These are phyloP conservation scores for Lithospermum erythrorhizon DNA, from an alignment of 257 asterid genomes.

Conservation along the genomic window DNA sequence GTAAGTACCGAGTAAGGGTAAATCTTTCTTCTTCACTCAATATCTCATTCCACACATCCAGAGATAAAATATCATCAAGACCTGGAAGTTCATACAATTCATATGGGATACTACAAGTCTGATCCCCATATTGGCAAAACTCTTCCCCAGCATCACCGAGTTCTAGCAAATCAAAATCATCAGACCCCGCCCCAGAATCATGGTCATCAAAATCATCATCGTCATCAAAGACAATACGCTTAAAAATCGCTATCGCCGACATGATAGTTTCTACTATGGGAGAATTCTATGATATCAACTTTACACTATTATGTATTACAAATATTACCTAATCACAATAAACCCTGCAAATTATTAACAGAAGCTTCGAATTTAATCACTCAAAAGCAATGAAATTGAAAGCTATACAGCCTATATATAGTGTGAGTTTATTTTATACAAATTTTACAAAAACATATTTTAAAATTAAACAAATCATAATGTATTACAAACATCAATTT, in stretches of 20 bases:
- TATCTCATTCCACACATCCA: slow-evolving; percentile 94
- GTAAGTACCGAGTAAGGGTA: slow-evolving; percentile 66
- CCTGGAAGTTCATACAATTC: slow-evolving; percentile 87
- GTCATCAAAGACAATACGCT: slow-evolving; percentile 55
- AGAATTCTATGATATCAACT: slow-evolving; percentile 56
- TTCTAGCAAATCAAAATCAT: slow-evolving; percentile 83
- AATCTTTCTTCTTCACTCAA: slow-evolving; percentile 81
- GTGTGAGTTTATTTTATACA: too few relatives aligned
- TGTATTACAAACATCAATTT: too few relatives aligned
- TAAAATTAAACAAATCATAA: too few relatives aligned
- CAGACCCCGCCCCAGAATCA: slow-evolving; percentile 98
- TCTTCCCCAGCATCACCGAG: slow-evolving; percentile 87
- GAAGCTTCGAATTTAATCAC: too few relatives aligned
- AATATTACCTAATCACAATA: slow-evolving; percentile 16
- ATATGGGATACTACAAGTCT: slow-evolving; percentile 79
- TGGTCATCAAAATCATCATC: slow-evolving; percentile 83
- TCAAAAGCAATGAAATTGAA: not conserved
- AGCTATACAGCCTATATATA: too few relatives aligned
- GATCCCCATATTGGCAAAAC: slow-evolving; percentile 89
- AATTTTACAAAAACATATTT: too few relatives aligned
- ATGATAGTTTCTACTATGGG: slow-evolving; percentile 42
- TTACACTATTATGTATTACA: slow-evolving; percentile 64
- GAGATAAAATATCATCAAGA: slow-evolving; percentile 59
- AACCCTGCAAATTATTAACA: not conserved
- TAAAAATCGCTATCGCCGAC: slow-evolving; percentile 72